Percentiles rank a stretch among this genome's conserved stretches.
Evolutionary conservation across 2,329 filamentous ascomycete species (phyloP).

Genomic region (Chaetoscypha palmicola): DNA sequence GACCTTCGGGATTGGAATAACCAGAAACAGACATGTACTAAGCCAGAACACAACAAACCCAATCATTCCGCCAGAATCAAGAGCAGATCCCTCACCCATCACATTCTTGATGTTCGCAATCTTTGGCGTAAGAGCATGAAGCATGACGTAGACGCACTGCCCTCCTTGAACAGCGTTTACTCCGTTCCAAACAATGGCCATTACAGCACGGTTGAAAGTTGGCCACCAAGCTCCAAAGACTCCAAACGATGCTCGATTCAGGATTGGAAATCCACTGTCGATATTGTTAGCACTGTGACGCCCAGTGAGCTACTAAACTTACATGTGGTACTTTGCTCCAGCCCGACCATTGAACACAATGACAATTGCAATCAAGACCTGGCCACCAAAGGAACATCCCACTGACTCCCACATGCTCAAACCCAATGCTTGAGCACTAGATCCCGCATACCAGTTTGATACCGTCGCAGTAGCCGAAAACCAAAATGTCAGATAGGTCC

Average conservation of each 20-base stretch:
- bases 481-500: constrained; percentile 38
- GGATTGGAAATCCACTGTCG: constrained; percentile 33
- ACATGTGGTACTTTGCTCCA: constrained; percentile 39
- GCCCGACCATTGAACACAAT: constrained; percentile 38
- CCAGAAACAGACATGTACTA: constrained; percentile 34
- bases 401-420: constrained; percentile 44
- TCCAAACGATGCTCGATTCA: constrained; percentile 38
- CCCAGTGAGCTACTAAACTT: neutral
- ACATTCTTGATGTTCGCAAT: constrained; percentile 35
- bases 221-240: constrained; percentile 40
- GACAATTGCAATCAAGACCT: constrained; percentile 35
- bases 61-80: constrained; percentile 37
- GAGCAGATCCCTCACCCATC: constrained; percentile 35
- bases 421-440: constrained; percentile 36
- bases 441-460: constrained; percentile 35
- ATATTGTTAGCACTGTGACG: neutral
- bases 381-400: constrained; percentile 36
- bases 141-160: constrained; percentile 35
- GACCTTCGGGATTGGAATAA: constrained; percentile 34
- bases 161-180: constrained; percentile 32
- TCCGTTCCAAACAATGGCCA: constrained; percentile 41
- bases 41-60: constrained; percentile 37
- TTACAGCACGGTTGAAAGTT: constrained; percentile 37
- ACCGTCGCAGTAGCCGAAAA: constrained; percentile 36
- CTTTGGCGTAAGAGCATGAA: constrained; percentile 37